Conservation (phyloP, 1,284 basidiomycete species). For the Lignosus rhinocerotis region DNA sequence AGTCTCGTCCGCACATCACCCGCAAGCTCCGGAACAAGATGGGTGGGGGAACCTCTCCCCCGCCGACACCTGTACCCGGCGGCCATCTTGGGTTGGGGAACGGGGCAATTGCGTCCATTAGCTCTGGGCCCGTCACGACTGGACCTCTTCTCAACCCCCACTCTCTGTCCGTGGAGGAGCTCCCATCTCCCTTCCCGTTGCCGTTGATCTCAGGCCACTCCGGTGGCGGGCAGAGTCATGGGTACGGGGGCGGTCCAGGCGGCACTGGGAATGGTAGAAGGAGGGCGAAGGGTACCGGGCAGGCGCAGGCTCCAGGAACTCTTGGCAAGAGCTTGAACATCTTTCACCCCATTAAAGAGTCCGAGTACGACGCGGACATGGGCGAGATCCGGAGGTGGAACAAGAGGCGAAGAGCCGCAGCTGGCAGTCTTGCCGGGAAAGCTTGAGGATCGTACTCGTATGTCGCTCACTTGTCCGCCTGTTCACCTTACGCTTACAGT, state of each 20-base stretch:
- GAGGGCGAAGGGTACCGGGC: slow-evolving; percentile 57
- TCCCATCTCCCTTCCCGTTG: slow-evolving; percentile 79
- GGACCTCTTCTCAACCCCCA: slow-evolving; percentile 75
- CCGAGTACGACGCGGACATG: slow-evolving; percentile 70
- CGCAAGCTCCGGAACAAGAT: slow-evolving; percentile 79
- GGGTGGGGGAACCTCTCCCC: slow-evolving; percentile 58
- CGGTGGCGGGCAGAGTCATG: slow-evolving; percentile 36
- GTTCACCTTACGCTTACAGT: too few relatives aligned
- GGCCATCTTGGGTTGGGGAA: slow-evolving; percentile 35
- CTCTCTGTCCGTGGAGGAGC: slow-evolving; percentile 77
- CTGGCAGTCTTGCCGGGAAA: slow-evolving; percentile 30
- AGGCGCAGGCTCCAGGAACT: slow-evolving; percentile 50
- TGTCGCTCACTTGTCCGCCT: too few relatives aligned
- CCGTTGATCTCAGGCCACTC: slow-evolving; percentile 53
- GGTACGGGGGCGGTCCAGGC: slow-evolving; percentile 37
- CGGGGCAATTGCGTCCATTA: slow-evolving; percentile 38
- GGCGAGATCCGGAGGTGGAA: slow-evolving; percentile 73
- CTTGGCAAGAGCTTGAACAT: slow-evolving; percentile 63
- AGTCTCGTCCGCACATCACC: slow-evolving; percentile 76
- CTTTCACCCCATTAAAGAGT: slow-evolving; percentile 46
- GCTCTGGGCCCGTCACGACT: slow-evolving; percentile 55
- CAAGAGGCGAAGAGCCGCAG: slow-evolving; percentile 63
- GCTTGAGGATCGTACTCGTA: slow-evolving; percentile 2
- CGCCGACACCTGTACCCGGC: slow-evolving; percentile 48
- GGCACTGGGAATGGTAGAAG: slow-evolving; percentile 49